A percentile compares a stretch with the other conserved stretches of the same genome.
phyloP scores from a whole-genome alignment of 2,329 filamentous ascomycete genomes.

The Calcarisporium arbuscula region DNA sequence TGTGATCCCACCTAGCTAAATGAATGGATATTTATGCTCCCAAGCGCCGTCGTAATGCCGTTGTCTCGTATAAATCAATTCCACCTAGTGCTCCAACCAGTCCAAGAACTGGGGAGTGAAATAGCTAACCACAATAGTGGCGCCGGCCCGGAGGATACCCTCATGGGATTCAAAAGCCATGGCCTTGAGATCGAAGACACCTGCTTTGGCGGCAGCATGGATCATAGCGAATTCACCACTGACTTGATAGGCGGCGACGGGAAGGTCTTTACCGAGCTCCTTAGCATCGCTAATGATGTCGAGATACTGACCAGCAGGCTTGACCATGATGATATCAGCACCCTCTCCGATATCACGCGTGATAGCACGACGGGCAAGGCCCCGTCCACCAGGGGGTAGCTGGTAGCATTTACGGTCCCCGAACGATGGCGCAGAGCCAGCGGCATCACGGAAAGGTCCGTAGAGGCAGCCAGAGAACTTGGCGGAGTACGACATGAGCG shows the following conservation, averaged over 20 bases:
- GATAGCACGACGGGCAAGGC: slow-evolving; percentile 86
- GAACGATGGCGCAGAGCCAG: slow-evolving; percentile 83
- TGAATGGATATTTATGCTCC: background rate
- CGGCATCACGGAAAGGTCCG: slow-evolving; percentile 94
- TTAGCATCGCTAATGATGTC: slow-evolving; percentile 98
- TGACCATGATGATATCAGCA: slow-evolving; percentile 98
- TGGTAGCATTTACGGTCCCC: slow-evolving; percentile 97
- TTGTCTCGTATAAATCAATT: slow-evolving; percentile 3
- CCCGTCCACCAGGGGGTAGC: slow-evolving; percentile 84
- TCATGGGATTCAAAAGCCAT: slow-evolving; percentile 96
- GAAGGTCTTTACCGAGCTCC: slow-evolving; percentile 84
- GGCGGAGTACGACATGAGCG: slow-evolving; percentile 96
- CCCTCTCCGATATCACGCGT: slow-evolving; percentile 85
- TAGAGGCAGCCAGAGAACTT: slow-evolving; percentile 97
- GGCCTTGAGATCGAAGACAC: slow-evolving; percentile 88
- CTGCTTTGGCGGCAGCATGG: slow-evolving; percentile 88
- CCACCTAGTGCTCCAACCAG: slow-evolving; percentile 50
- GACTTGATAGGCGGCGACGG: slow-evolving; percentile 93
- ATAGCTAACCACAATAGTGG: slow-evolving; percentile 89
- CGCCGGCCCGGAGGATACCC: slow-evolving; percentile 86
- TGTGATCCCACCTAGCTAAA: background rate
- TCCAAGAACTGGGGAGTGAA: slow-evolving; percentile 79
- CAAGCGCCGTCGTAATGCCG: background rate
- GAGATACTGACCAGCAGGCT: slow-evolving; percentile 90
- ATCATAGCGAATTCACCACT: slow-evolving; percentile 98